Evolutionary conservation across 805 yeast genomes (phyloP).

Genomic region (Zygoascus bituminiphila): DNA sequence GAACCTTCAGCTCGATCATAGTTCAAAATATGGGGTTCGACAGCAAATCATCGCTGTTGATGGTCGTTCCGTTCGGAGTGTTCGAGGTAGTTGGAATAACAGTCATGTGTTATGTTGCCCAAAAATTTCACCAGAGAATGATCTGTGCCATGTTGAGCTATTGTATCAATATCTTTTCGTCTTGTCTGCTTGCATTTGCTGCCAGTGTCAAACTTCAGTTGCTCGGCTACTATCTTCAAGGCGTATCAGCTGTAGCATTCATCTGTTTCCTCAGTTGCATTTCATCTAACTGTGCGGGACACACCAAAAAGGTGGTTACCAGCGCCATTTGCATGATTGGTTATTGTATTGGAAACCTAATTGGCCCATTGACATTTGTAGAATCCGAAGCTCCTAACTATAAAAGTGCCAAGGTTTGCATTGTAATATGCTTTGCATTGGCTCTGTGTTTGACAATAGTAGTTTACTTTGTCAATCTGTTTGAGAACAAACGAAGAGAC

Average conservation of each 20-base stretch:
- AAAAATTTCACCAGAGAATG: conserved; percentile 15
- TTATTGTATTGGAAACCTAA: conserved; percentile 58
- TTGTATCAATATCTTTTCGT: conserved; percentile 37
- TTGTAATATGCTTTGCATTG: conserved; percentile 42
- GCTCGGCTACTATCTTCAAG: conserved; percentile 34
- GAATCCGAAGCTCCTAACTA: conserved; percentile 52
- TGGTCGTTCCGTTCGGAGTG: conserved; percentile 27
- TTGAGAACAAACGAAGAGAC: conserved; percentile 47
- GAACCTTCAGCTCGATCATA: conserved; percentile 40
- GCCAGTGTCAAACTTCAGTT: conserved; percentile 30
- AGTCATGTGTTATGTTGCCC: conserved; percentile 12
- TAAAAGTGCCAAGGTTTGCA: conserved; percentile 45
- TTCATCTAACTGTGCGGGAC: conserved; percentile 55
- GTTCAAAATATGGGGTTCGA: conserved; percentile 27
- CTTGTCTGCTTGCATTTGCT: conserved; percentile 38
- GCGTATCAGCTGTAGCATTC: conserved; percentile 25
- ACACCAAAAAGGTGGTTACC: conserved; percentile 59
- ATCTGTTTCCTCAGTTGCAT: conserved; percentile 35
- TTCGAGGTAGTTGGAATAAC: conserved; percentile 22
- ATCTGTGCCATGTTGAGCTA: conserved; percentile 40
- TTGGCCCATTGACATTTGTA: conserved; percentile 68
- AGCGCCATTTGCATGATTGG: conserved; percentile 54
- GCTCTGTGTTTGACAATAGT: conserved; percentile 33
- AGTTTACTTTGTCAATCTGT: conserved; percentile 12
- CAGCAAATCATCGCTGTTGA: conserved; percentile 28